Base-by-base conservation (phyloP, 257 asterid genomes). In the Solanum appendiculatum region DNA sequence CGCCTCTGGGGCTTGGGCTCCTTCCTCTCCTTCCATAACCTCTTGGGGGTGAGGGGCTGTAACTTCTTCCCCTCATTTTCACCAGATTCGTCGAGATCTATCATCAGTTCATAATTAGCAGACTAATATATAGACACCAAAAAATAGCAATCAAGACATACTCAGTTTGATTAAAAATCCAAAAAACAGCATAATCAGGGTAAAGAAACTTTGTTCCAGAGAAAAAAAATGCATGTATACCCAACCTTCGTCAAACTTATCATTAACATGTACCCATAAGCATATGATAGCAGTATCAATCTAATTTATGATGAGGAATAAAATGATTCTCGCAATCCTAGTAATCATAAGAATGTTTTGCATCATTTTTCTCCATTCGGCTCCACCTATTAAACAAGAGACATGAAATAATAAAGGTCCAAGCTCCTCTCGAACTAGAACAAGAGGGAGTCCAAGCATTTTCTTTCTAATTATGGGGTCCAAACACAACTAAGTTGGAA, bases 21-120 rank as follows among this genome's bases (percentile, higher is more conserved):
- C 98, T 89, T 85, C 95, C 97, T 89, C 99, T 92, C 90, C 99
- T 91, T 31, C 98, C 93, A 88, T 94, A 94, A 86, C 97, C 98
- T 89, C 98, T 94, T 48, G 99, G 98, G 9, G 98, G 93, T 80
- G 85, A 80, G 13, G 98, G 99, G 66, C 95, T 92, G 86, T 95
- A 95, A 91, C 99, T 97, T 90, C 98, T 91, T 88, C 98, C 98
- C 91, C 98, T 93, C 99, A 97, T 91, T 85, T 3, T 36, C 40
- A 80, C 68, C 85, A 80, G 42, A 46, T 9, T 80, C 2, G 42
- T 31, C 1, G 9, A 75, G 84, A 80, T 80, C 27, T 80, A 80
- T 48, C 85, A 80, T 16, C 34, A 46, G 42, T 27, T 80, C 29
- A 46, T 80, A 29, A 80, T 48, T 18, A 80, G 18, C 46, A 46